These are phyloP conservation scores for Infundibulicybe gibba DNA, from an alignment of 768 basidiomycete genomes.

Conservation along the genomic window DNA sequence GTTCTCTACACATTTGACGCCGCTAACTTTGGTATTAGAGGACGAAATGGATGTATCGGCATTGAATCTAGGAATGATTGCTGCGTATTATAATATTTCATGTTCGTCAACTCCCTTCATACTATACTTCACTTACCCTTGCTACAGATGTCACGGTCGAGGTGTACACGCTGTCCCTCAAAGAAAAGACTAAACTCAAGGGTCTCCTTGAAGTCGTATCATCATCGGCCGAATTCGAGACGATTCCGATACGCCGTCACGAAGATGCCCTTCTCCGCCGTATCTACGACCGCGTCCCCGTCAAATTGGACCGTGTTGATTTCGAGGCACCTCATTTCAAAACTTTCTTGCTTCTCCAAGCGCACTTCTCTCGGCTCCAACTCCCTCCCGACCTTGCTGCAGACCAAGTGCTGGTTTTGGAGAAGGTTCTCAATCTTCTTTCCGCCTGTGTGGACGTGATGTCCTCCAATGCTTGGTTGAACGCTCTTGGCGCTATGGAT, in stretches of 20 bases:
- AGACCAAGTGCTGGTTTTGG: constrained; percentile 83
- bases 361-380: constrained; percentile 92
- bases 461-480: constrained; percentile 95
- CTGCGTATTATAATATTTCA: constrained; percentile 95
- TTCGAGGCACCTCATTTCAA: constrained; percentile 98
- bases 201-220: constrained; percentile 96
- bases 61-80: constrained; percentile 99
- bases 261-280: constrained; percentile 82
- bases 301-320: constrained; percentile 80
- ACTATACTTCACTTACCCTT: constrained; percentile 9
- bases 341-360: constrained; percentile 93
- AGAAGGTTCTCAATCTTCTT: constrained; percentile 87
- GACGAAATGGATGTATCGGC: constrained; percentile 93
- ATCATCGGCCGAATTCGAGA: constrained; percentile 95
- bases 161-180: constrained; percentile 92
- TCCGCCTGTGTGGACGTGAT: constrained; percentile 98
- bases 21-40: constrained; percentile 35
- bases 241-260: constrained; percentile 91
- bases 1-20: not conserved
- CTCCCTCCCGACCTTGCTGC: constrained; percentile 94
- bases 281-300: constrained; percentile 94
- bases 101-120: constrained; percentile 43
- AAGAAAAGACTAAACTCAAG: constrained; percentile 95
- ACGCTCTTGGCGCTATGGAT: constrained; percentile 95
- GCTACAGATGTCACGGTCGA: constrained; percentile 88